Base-by-base conservation (phyloP, 1,284 basidiomycete genomes). In the Cutaneotrichosporon cavernicola region DNA sequence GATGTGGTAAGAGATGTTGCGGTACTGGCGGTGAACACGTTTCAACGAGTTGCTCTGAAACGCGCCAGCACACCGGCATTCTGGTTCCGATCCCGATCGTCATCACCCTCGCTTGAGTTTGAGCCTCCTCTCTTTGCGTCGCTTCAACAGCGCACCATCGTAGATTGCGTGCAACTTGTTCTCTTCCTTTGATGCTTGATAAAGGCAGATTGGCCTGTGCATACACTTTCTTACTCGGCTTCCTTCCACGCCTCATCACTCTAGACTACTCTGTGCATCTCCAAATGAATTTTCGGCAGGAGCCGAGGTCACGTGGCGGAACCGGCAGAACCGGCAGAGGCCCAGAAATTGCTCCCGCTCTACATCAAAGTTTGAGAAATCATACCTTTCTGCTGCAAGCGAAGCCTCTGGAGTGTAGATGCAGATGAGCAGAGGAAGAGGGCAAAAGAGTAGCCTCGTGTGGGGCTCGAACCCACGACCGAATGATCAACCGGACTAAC, bases 401-500 rank as follows among this genome's bases (percentile, higher is more conserved):
- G 1, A 13, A 16, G 14, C 14, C 14, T 16, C 14, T 43, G 10
- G 40, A 43, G 34, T 13, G 40, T 6, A 43, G 40, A 18, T 13
- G 40, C 16, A 46, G 43, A n/a, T 18, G 7, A 46, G 43, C 14
- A 50, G 11, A 4, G 31, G 7, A 18, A 31, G 0, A n/a, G 51
- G 2, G 51, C 31, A 53, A 53, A 53, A 53, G 30, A 32, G 51
- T 10, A 60, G 58, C 58, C 58, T 60, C 58, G 58, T 60, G 58
- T 60, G 58, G 58, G 58, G 58, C 58, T 60, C 58, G 58, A 60
- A 60, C 58, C 58, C 58, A 60, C 58, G 58, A 53, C 58, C 58
- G 58, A 38, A 31, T 52, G 58, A 60, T 60, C 58, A 60, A 52
- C 50, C 58, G 38, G 55, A 18, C 13, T n/a, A 13, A 14, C 51